Conservation (phyloP, 345 rosid genomes). For the Excoecaria cochinchinensis region DNA sequence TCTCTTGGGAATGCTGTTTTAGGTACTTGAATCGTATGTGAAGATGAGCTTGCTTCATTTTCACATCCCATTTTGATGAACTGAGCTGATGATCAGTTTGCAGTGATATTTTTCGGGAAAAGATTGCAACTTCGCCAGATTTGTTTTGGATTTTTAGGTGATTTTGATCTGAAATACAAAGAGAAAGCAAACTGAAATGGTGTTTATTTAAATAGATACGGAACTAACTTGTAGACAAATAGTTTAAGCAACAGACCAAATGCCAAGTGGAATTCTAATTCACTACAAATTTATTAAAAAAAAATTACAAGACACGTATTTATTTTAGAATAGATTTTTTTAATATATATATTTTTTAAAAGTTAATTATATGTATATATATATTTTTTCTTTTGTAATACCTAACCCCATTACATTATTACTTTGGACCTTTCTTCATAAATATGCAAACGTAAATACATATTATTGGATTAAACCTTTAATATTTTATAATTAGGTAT, state of each 20-base stretch:
- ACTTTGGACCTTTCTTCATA: too few species aligned
- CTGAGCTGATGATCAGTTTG: too few species aligned
- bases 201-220: background rate
- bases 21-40: constrained; percentile 32
- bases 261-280: background rate
- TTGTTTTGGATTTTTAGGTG: background rate
- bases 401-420: too few species aligned
- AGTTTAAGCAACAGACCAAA: background rate
- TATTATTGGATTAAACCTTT: too few species aligned
- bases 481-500: too few species aligned
- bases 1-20: constrained; percentile 32
- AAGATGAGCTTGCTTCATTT: constrained; percentile 50
- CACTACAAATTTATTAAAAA: background rate
- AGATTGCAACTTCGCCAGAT: background rate
- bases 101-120: background rate
- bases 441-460: too few species aligned
- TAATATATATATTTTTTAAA: too few species aligned
- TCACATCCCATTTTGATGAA: constrained; percentile 43
- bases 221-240: background rate
- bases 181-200: background rate
- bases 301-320: background rate
- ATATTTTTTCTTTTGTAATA: too few species aligned
- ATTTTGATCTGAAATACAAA: background rate
- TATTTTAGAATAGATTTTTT: too few species aligned
- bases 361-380: too few species aligned